Base-by-base conservation (phyloP, 2,329 filamentous ascomycete species). In the Phialophora tarda region DNA sequence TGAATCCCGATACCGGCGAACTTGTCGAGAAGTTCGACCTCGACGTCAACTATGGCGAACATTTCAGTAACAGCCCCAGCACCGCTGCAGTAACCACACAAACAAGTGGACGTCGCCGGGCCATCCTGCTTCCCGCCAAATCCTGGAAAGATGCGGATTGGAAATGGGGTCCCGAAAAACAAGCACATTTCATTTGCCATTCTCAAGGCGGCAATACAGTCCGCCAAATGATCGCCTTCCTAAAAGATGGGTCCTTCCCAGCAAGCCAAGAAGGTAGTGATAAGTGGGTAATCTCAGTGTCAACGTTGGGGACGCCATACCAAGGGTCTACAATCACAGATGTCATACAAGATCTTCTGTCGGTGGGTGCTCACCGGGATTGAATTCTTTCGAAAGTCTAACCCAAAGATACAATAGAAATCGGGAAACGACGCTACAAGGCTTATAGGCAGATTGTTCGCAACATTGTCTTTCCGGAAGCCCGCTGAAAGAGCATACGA, bases 111-210 rank as follows among this genome's bases (percentile, higher is more conserved):
- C 38, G 38, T n/a, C 38, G 38, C 17, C 38, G 38, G 14, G 38
- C 38, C 4, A n/a, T 44, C 38, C 38, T 44, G 5, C 38, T 44
- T 44, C 17, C 38, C 17, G 38, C 17, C 14, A 3, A 17, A 7
- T 44, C 38, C 17, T 44, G 38, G 38, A 44, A 2, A 8, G 17
- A 44, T n/a, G 3, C 7, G 38, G 5, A 8, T 10, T 44, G 38
- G 38, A n/a, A n/a, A 44, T 44, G 38, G 38, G 38, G 38, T 1
- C 6, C 17, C 17, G 8, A n/a, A 44, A 44, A 17, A 44, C 32
- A 44, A 44, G 38, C 38, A n/a, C 38, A n/a, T 44, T 44, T 44
- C 38, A 44, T 44, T 44, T 44, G 38, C 38, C 38, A 44, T n/a
- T 44, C 38, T 44, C 38, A 44, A n/a, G 38, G 38, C 38, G 38